Evolutionary conservation across 2,329 filamentous ascomycete genomes (phyloP).

Genomic region (Canariomyces notabilis): DNA sequence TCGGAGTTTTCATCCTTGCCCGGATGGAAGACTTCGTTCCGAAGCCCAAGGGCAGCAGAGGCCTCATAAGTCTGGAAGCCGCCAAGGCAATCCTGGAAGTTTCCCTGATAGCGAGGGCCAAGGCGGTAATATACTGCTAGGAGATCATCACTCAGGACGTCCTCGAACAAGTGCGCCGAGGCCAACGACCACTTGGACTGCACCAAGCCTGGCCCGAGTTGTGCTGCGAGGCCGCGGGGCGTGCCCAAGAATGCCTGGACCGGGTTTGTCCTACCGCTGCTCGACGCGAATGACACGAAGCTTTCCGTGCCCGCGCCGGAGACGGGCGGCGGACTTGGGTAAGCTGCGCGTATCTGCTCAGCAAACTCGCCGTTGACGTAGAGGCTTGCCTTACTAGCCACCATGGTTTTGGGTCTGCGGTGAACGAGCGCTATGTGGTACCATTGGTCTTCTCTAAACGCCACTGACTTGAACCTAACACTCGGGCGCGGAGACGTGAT

Average conservation of each 20-base stretch:
- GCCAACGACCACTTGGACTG: slow-evolving; percentile 83
- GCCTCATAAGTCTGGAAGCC: slow-evolving; percentile 95
- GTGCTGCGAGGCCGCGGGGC: slow-evolving; percentile 76
- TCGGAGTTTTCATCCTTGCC: slow-evolving; percentile 89
- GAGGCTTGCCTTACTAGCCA: slow-evolving; percentile 74
- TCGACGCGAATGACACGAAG: slow-evolving; percentile 63
- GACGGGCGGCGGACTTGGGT: slow-evolving; percentile 69
- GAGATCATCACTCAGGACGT: slow-evolving; percentile 83
- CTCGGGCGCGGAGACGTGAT: slow-evolving; percentile 81
- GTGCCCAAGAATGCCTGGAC: slow-evolving; percentile 94
- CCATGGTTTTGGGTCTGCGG: slow-evolving; percentile 68
- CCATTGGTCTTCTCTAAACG: slow-evolving; percentile 74
- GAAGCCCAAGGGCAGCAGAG: slow-evolving; percentile 81
- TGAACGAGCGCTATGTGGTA: slow-evolving; percentile 93
- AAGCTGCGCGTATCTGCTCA: slow-evolving; percentile 85
- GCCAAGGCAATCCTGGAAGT: slow-evolving; percentile 93
- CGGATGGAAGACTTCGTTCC: slow-evolving; percentile 85
- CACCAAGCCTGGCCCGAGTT: slow-evolving; percentile 66
- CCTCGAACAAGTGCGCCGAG: slow-evolving; percentile 82
- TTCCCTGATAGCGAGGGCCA: slow-evolving; percentile 86
- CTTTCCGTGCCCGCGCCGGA: slow-evolving; percentile 60
- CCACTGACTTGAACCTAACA: slow-evolving; percentile 81
- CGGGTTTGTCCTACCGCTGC: slow-evolving; percentile 53
- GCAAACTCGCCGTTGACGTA: slow-evolving; percentile 92
- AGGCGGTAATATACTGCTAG: slow-evolving; percentile 87